These are phyloP conservation scores for Stephania yunnanensis DNA, from an alignment of 164 flowering plant genomes.

Conservation along the genomic window DNA sequence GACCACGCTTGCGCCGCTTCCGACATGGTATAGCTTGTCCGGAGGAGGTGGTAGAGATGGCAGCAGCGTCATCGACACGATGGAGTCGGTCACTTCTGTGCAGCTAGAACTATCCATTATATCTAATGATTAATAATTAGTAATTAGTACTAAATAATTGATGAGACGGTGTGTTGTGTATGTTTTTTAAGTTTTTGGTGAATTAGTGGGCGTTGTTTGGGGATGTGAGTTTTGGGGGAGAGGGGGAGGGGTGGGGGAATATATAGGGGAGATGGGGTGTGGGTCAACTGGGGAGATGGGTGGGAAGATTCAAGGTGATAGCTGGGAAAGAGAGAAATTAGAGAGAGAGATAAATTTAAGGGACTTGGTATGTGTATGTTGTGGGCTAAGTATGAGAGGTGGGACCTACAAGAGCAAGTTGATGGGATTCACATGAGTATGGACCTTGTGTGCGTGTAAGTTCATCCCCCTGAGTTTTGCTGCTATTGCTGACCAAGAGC, in stretches of 20 bases:
- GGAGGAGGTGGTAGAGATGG: constrained; percentile 17
- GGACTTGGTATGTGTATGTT: constrained; percentile 26
- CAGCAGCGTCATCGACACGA: constrained; percentile 1
- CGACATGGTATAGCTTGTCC: constrained; percentile 38
- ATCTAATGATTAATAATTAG: no score
- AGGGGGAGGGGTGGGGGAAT: constrained; percentile 4
- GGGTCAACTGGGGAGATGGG: constrained; percentile 35
- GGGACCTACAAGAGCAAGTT: constrained; percentile 48
- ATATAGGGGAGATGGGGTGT: constrained; percentile 18
- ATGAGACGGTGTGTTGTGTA: no score
- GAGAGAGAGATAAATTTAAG: background rate
- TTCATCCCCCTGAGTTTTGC: constrained; percentile 66
- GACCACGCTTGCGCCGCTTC: constrained; percentile 63
- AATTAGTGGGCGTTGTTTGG: background rate
- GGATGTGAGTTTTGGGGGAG: background rate
- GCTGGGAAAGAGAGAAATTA: constrained; percentile 2
- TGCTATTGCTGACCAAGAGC: constrained; percentile 37
- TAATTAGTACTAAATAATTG: no score
- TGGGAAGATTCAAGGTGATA: constrained; percentile 55
- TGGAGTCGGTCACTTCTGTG: constrained; percentile 42
- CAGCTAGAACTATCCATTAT: constrained; percentile 41
- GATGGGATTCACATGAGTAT: constrained; percentile 69
- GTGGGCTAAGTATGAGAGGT: constrained; percentile 45
- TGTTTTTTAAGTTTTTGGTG: background rate
- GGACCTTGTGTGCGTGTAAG: constrained; percentile 42